Conservation (phyloP, 1,284 basidiomycete species). For the Agaricales sp. region DNA sequence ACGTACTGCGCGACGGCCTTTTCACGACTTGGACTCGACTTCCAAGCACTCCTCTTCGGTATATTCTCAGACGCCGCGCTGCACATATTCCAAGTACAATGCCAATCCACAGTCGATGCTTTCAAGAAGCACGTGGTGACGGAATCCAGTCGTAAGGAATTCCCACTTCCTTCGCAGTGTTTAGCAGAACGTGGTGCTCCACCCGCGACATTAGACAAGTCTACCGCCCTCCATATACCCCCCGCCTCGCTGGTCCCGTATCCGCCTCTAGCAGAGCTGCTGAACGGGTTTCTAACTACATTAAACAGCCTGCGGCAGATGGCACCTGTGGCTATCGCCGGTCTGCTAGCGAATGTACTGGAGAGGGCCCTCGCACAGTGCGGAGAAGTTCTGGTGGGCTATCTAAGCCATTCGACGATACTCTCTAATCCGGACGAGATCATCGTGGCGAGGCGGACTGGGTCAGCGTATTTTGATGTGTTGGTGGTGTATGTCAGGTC, state of each 20-base stretch:
- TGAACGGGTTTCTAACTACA: conserved; percentile 66
- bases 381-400: conserved; percentile 32
- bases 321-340: conserved; percentile 40
- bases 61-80: conserved; percentile 56
- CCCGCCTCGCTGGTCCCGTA: conserved; percentile 54
- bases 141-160: conserved; percentile 6
- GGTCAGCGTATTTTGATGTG: conserved; percentile 44
- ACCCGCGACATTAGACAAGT: conserved; percentile 7
- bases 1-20: conserved; percentile 91
- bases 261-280: conserved; percentile 66
- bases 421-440: conserved; percentile 26
- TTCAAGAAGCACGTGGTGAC: neutral
- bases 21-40: conserved; percentile 84
- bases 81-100: conserved; percentile 21
- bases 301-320: conserved; percentile 79
- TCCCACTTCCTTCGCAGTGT: neutral
- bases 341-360: neutral
- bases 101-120: neutral
- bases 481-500: conserved; percentile 61
- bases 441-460: conserved; percentile 39
- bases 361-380: conserved; percentile 27
- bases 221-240: conserved; percentile 35
- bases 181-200: conserved; percentile 7
- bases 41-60: conserved; percentile 52
- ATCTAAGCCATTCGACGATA: conserved; percentile 24